Conservation (phyloP, 495 filamentous ascomycete genomes). For the Ascobolus immersus region DNA sequence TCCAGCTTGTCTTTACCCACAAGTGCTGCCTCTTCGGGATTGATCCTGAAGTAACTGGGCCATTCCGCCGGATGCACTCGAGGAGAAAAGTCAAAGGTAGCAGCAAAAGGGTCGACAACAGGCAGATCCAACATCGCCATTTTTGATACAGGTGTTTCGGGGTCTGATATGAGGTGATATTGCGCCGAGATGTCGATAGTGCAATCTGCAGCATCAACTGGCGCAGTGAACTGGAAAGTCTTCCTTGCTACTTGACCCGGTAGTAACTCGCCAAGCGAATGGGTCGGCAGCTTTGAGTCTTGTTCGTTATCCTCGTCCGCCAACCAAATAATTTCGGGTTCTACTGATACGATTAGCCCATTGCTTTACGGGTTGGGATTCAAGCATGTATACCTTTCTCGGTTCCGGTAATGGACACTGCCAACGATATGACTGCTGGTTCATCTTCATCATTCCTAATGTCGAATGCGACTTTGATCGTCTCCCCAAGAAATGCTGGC, state of each 20-base stretch:
- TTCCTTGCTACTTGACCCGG: constrained; percentile 17
- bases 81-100: constrained; percentile 61
- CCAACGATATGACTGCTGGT: constrained; percentile 40
- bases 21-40: constrained; percentile 17
- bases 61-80: constrained; percentile 49
- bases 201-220: constrained; percentile 31
- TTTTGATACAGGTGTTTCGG: constrained; percentile 61
- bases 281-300: constrained; percentile 5
- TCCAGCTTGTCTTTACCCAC: constrained; percentile 18
- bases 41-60: constrained; percentile 56
- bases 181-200: constrained; percentile 43
- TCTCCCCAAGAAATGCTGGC: constrained; percentile 59
- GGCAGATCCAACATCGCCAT: constrained; percentile 36
- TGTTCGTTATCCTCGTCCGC: constrained; percentile 1
- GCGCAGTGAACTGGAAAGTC: constrained; percentile 25
- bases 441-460: constrained; percentile 67
- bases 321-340: constrained; percentile 11
- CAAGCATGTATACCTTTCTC: constrained; percentile 8
- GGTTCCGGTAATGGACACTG: constrained; percentile 37
- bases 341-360: constrained; percentile 10
- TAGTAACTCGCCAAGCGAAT: constrained; percentile 25
- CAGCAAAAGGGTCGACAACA: constrained; percentile 62
- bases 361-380: neutral
- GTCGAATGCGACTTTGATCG: constrained; percentile 36
- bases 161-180: constrained; percentile 59